Base-by-base conservation (phyloP, 352 stramenopile species). In the Pythium biforme region DNA sequence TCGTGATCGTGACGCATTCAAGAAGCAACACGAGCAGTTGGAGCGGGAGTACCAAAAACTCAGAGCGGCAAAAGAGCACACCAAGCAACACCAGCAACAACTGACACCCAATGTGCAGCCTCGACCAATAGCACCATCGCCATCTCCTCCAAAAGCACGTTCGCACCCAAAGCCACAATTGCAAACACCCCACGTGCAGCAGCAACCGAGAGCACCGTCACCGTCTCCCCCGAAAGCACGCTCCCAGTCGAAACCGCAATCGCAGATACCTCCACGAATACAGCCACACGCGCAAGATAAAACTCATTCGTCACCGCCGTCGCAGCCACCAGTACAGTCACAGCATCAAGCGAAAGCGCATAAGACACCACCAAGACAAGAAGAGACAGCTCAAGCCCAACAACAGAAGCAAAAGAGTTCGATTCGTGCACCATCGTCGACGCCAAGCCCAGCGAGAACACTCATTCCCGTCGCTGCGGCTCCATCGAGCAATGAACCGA, bases 11-110 rank as follows among this genome's bases (percentile, higher is more conserved):
- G 57, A 51, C 22, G 48, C 48, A 7, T 41, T 64, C 10, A 50
- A 43, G 17, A 49, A 25, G 23, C 34, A 52, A 37, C 31, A 64
- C 48, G 26, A 64, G 19, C 46, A 52, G 2, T 25, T 57, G 23
- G 40, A 59, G n/a, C 37, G 22, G 6, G 59, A 66, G 50, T 48
- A 49, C 12, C 37, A 65, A 29, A 58, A 59, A 20, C 15, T 34
- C 11, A 23, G 31, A 7, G 57, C 50, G 48, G 57, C n/a, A 34
- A 19, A 43, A 2, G 57, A 64, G 11, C 46, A 34, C 20, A 12
- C 46, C n/a, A 59, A 59, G 22, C 37, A 49, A 27, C 50, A 11
- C 19, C 34, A 23, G 10, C 29, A 8, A 26, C 50, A 57, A 22
- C 3, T 55, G 19, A n/a, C 29, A 2, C 53, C 31, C 25, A 27